These are phyloP conservation scores for Drosera spatulata DNA, from an alignment of 179 eudicot species.

Conservation along the genomic window DNA sequence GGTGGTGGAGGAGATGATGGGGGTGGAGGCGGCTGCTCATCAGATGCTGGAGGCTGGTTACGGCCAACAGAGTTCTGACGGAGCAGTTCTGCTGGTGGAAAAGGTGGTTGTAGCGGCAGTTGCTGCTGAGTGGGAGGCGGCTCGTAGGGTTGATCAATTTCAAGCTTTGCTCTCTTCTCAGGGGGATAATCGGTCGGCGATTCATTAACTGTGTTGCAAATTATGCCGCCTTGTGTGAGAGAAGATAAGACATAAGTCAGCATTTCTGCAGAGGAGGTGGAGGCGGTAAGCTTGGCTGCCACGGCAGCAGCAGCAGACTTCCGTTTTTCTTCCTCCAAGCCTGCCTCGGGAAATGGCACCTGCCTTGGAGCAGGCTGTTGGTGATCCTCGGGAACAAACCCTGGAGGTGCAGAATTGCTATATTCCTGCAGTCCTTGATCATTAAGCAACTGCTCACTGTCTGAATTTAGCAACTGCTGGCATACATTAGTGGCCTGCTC, in stretches of 20 bases:
- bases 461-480: slow-evolving; percentile 27
- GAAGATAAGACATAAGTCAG: slow-evolving; percentile 81
- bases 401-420: slow-evolving; percentile 25
- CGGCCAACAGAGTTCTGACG: slow-evolving; percentile 15
- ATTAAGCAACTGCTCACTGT: slow-evolving; percentile 12
- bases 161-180: slow-evolving; percentile 62
- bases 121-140: slow-evolving; percentile 13
- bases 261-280: slow-evolving; percentile 90
- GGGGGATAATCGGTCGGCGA: slow-evolving; percentile 31
- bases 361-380: slow-evolving; percentile 43
- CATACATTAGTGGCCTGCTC: slow-evolving; percentile 49
- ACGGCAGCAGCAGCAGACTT: slow-evolving; percentile 86
- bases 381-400: slow-evolving; percentile 17
- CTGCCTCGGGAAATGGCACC: slow-evolving; percentile 26
- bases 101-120: slow-evolving; percentile 21
- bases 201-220: slow-evolving; percentile 33
- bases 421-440: slow-evolving; percentile 34
- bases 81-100: background rate
- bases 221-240: slow-evolving; percentile 73
- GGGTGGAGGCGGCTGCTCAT: too few species aligned
- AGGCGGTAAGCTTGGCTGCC: slow-evolving; percentile 90
- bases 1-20: slow-evolving; percentile 35
- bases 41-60: slow-evolving; percentile 34
- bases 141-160: slow-evolving; percentile 23
- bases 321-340: slow-evolving; percentile 19